These are phyloP conservation scores for Dicorynia guianensis DNA, from an alignment of 306 rosid genomes.

Conservation along the genomic window DNA sequence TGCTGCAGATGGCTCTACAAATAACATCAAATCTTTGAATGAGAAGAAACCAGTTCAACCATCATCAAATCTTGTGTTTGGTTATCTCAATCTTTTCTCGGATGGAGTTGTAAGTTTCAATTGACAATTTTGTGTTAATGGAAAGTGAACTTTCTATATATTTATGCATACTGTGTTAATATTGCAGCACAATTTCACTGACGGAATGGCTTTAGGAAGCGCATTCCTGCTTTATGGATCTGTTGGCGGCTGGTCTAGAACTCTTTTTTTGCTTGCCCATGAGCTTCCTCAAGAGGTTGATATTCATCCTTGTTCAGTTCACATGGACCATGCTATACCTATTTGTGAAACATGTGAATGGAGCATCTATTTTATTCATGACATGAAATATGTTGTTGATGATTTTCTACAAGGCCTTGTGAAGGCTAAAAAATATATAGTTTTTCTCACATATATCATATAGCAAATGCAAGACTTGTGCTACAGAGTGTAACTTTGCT, in stretches of 20 bases:
- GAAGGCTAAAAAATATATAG: conserved; percentile 13
- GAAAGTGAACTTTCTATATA: conserved; percentile 11
- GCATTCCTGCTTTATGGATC: conserved; percentile 94
- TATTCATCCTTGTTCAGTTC: conserved; percentile 35
- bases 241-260: conserved; percentile 99
- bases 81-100: conserved; percentile 97
- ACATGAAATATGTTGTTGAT: conserved; percentile 3
- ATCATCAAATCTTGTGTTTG: conserved; percentile 80
- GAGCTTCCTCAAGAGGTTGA: conserved; percentile 99
- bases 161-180: conserved; percentile 41
- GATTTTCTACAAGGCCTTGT: conserved; percentile 26
- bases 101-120: conserved; percentile 87
- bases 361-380: conserved; percentile 31
- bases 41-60: conserved; percentile 53
- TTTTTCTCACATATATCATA: conserved; percentile 17
- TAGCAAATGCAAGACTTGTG: background rate
- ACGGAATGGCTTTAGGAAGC: conserved; percentile 98
- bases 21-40: conserved; percentile 43
- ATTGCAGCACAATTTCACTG: conserved; percentile 97
- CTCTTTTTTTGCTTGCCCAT: conserved; percentile 92
- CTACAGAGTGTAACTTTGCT: background rate
- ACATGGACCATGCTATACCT: conserved; percentile 22
- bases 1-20: conserved; percentile 48
- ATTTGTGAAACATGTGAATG: conserved; percentile 27
- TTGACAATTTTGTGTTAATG: conserved; percentile 25